These are phyloP conservation scores for Licmophora abbreviata DNA, from an alignment of 108 stramenopile species.

Conservation along the genomic window DNA sequence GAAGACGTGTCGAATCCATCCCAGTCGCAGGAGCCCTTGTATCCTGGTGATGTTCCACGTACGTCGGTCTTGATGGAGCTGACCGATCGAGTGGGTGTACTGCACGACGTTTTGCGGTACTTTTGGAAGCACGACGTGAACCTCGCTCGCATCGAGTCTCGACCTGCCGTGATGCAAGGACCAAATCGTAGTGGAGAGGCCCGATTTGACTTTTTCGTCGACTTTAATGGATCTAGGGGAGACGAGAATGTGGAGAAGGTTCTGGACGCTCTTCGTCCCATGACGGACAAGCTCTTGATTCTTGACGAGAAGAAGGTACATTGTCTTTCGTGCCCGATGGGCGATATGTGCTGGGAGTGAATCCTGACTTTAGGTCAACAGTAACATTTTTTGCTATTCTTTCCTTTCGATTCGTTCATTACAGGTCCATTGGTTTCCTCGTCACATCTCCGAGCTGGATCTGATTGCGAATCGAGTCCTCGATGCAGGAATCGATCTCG, in stretches of 20 bases:
- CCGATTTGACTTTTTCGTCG: constrained; percentile 78
- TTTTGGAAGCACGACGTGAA: constrained; percentile 94
- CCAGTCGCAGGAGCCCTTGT: no score
- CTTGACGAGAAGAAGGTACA: constrained; percentile 79
- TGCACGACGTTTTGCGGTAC: constrained; percentile 79
- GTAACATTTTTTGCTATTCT: no score
- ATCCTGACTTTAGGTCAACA: not conserved
- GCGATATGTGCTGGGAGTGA: not conserved
- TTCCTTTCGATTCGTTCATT: no score
- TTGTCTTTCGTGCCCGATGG: constrained; percentile 4
- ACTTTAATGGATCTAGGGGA: constrained; percentile 56
- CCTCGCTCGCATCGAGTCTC: constrained; percentile 85
- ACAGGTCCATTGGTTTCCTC: constrained; percentile 86
- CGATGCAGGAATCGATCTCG: constrained; percentile 78
- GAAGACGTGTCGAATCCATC: no score
- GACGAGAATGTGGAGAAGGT: constrained; percentile 56
- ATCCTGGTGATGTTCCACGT: constrained; percentile 25
- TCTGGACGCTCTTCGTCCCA: constrained; percentile 30
- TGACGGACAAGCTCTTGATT: constrained; percentile 63
- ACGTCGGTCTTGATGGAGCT: constrained; percentile 85
- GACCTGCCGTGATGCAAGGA: constrained; percentile 27
- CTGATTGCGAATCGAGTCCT: constrained; percentile 81
- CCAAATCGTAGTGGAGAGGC: constrained; percentile 3
- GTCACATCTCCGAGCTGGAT: constrained; percentile 87
- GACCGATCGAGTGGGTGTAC: constrained; percentile 74